phyloP scores from a whole-genome alignment of 208 protist genomes.

The Sergeia podlipaevii region DNA sequence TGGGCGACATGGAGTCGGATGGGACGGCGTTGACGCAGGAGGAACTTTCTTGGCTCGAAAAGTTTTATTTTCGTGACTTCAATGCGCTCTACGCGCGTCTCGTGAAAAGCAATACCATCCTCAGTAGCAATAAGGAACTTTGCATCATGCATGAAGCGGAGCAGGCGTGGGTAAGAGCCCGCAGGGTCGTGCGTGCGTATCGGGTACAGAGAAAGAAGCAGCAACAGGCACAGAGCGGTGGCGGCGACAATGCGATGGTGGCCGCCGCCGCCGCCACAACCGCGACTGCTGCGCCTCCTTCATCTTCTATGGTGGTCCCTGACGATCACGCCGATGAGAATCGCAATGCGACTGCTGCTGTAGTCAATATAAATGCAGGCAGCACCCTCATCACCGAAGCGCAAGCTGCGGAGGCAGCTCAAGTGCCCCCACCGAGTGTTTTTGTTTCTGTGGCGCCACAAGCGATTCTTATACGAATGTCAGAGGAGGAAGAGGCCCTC shows the following conservation, averaged over 20 bases:
- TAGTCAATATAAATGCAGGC: too few species aligned
- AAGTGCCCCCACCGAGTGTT: conserved; percentile 19
- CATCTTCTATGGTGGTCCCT: not conserved
- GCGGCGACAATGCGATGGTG: not conserved
- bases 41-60: conserved; percentile 13
- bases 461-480: conserved; percentile 27
- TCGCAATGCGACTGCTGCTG: not conserved
- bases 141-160: conserved; percentile 38
- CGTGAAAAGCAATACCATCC: conserved; percentile 12
- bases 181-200: conserved; percentile 23
- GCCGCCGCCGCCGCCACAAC: not conserved
- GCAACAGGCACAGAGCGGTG: not conserved
- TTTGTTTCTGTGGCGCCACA: conserved; percentile 25
- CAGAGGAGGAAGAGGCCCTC: conserved; percentile 26
- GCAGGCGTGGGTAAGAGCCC: conserved; percentile 22
- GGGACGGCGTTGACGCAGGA: conserved; percentile 7
- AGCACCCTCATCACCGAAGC: conserved; percentile 11
- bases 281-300: not conserved
- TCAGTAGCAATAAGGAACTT: conserved; percentile 63
- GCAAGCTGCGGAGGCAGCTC: conserved; percentile 14
- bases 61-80: conserved; percentile 18
- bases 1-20: not conserved
- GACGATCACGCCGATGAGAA: not conserved
- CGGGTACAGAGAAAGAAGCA: conserved; percentile 10
- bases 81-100: conserved; percentile 20